These are phyloP conservation scores for Suhomyces choctaworum DNA, from an alignment of 1,139 yeast species.

Conservation along the genomic window DNA sequence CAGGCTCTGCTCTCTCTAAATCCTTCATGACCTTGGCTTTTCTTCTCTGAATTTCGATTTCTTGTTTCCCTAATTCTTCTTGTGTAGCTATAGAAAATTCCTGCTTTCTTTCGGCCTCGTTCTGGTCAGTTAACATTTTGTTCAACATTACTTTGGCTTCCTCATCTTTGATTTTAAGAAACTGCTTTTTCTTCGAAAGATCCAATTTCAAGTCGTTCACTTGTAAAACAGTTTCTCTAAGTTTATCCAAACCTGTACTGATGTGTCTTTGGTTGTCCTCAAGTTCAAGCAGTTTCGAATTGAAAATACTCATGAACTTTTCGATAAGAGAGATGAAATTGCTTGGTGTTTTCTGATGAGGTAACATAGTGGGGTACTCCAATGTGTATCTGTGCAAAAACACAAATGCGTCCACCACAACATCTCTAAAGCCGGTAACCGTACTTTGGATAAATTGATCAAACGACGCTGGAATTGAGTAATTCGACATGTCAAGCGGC, in stretches of 20 bases:
- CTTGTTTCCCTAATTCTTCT: conserved; percentile 68
- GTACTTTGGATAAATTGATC: conserved; percentile 18
- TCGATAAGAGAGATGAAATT: conserved; percentile 54
- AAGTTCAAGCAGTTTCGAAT: conserved; percentile 45
- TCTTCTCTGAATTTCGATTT: conserved; percentile 57
- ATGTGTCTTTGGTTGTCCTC: conserved; percentile 75
- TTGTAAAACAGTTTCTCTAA: conserved; percentile 74
- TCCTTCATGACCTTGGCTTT: conserved; percentile 59
- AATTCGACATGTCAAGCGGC: conserved; percentile 54
- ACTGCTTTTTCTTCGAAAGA: conserved; percentile 54
- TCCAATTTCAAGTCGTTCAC: conserved; percentile 61
- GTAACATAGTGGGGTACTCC: conserved; percentile 14
- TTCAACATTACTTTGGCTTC: conserved; percentile 75
- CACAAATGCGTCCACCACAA: conserved; percentile 49
- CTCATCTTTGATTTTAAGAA: conserved; percentile 54
- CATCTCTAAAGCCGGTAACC: conserved; percentile 41
- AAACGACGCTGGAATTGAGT: conserved; percentile 29
- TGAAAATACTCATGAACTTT: conserved; percentile 48
- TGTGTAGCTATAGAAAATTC: conserved; percentile 83
- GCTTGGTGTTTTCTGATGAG: conserved; percentile 48
- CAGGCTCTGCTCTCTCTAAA: conserved; percentile 77
- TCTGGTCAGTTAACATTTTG: conserved; percentile 82
- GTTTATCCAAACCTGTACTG: conserved; percentile 68
- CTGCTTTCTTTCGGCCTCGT: conserved; percentile 87
- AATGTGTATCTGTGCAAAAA: conserved; percentile 40